These are phyloP conservation scores for Rubia peregrina DNA, from an alignment of 305 asterid genomes.

Conservation along the genomic window DNA sequence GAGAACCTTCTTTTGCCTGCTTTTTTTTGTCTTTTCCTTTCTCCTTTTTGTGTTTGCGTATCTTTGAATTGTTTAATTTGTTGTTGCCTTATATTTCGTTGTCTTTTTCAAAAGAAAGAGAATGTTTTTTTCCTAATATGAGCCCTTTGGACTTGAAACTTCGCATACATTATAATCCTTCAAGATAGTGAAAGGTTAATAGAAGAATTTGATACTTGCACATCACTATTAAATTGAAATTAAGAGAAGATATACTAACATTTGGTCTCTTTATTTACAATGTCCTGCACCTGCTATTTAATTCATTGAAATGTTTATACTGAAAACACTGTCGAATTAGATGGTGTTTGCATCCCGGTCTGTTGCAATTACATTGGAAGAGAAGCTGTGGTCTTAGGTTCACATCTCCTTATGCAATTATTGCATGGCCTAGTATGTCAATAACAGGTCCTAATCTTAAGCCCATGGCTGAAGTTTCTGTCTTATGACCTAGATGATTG, in stretches of 20 bases:
- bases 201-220: background rate
- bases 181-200: background rate
- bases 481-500: background rate
- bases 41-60: background rate
- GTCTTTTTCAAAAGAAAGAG: background rate
- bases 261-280: background rate
- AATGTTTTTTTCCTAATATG: background rate
- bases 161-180: background rate
- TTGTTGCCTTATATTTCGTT: background rate
- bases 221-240: background rate
- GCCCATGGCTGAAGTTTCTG: background rate
- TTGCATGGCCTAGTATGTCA: background rate
- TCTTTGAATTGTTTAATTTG: background rate
- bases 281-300: background rate
- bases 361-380: background rate
- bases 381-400: background rate
- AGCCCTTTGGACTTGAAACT: background rate
- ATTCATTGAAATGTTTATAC: background rate
- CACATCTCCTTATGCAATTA: too few species aligned
- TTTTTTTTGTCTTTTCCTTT: background rate
- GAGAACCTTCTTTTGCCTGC: conserved; percentile 25
- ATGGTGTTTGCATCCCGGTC: background rate
- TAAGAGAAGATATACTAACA: too few species aligned
- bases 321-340: background rate
- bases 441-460: background rate